These are phyloP conservation scores for Podospora fimiseda DNA, from an alignment of 495 filamentous ascomycete genomes.

Conservation along the genomic window DNA sequence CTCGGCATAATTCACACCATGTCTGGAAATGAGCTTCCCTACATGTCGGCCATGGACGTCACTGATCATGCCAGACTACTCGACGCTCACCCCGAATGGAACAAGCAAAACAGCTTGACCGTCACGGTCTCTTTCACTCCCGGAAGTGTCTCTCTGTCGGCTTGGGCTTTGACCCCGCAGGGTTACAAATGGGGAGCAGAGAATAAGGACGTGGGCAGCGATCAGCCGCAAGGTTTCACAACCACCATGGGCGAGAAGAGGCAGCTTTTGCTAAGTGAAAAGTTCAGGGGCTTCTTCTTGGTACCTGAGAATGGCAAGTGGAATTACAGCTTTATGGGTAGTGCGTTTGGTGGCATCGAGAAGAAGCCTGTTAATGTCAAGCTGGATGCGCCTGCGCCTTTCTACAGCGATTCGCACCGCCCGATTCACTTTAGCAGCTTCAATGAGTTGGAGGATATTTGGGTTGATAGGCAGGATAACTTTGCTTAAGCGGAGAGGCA, in stretches of 20 bases:
- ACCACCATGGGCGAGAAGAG: slow-evolving; percentile 93
- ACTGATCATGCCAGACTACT: slow-evolving; percentile 89
- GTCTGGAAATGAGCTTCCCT: slow-evolving; percentile 87
- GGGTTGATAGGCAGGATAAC: slow-evolving; percentile 80
- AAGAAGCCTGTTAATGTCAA: slow-evolving; percentile 87
- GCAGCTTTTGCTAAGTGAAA: slow-evolving; percentile 84
- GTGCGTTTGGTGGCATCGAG: slow-evolving; percentile 74
- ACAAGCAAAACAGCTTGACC: slow-evolving; percentile 84
- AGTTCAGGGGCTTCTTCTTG: slow-evolving; percentile 90
- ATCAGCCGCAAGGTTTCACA: slow-evolving; percentile 89
- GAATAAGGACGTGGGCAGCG: slow-evolving; percentile 85
- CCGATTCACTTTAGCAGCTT: slow-evolving; percentile 94
- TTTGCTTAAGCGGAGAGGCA: slow-evolving; percentile 55
- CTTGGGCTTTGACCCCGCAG: slow-evolving; percentile 82
- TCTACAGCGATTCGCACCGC: slow-evolving; percentile 91
- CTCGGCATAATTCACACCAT: slow-evolving; percentile 94
- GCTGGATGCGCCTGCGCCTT: slow-evolving; percentile 82
- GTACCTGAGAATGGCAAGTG: slow-evolving; percentile 86
- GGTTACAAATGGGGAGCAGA: slow-evolving; percentile 97
- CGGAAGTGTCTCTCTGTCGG: slow-evolving; percentile 91
- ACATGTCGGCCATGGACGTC: slow-evolving; percentile 92
- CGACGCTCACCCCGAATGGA: slow-evolving; percentile 75
- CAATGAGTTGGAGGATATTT: slow-evolving; percentile 83
- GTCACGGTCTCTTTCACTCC: slow-evolving; percentile 98
- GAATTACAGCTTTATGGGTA: slow-evolving; percentile 99